Evolutionary conservation across 2,329 filamentous ascomycete genomes (phyloP).

Genomic region (Alternaria gaisen): DNA sequence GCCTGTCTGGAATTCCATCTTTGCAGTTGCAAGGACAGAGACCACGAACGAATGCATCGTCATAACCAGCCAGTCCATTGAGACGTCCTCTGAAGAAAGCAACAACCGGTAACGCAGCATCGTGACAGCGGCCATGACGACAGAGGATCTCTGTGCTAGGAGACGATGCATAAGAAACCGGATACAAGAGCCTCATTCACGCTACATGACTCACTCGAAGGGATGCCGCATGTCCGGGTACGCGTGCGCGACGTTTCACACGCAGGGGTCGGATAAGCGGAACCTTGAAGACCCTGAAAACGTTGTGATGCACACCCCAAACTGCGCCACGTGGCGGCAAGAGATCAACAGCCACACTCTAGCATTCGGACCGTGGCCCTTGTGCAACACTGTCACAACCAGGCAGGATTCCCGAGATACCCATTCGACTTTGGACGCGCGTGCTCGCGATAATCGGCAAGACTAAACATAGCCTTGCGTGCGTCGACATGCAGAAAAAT

Average conservation of each 20-base stretch:
- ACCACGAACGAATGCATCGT: neutral
- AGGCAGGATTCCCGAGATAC: slow-evolving; percentile 10
- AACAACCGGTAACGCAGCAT: neutral
- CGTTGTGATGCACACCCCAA: slow-evolving; percentile 3
- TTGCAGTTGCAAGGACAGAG: neutral
- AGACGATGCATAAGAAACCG: neutral
- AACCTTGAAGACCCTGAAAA: slow-evolving; percentile 8
- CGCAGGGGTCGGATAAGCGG: slow-evolving; percentile 2
- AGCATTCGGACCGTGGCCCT: neutral
- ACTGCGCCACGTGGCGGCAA: slow-evolving; percentile 16
- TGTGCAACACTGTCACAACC: neutral
- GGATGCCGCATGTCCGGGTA: slow-evolving; percentile 5
- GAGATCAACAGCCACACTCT: slow-evolving; percentile 2
- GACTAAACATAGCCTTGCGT: neutral
- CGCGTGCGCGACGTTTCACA: slow-evolving; percentile 15
- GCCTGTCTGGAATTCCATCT: neutral
- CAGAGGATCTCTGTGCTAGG: neutral
- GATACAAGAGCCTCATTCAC: slow-evolving; percentile 1
- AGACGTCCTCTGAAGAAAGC: neutral
- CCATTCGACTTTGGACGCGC: neutral
- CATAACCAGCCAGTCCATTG: neutral
- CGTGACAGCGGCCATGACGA: neutral
- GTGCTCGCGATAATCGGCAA: neutral
- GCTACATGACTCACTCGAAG: slow-evolving; percentile 2
- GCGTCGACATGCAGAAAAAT: neutral